Evolutionary conservation across 1,139 yeast species (phyloP), one percentile per base, ranked within the genome.

Genomic region (Blastobotrys persicus): DNA sequence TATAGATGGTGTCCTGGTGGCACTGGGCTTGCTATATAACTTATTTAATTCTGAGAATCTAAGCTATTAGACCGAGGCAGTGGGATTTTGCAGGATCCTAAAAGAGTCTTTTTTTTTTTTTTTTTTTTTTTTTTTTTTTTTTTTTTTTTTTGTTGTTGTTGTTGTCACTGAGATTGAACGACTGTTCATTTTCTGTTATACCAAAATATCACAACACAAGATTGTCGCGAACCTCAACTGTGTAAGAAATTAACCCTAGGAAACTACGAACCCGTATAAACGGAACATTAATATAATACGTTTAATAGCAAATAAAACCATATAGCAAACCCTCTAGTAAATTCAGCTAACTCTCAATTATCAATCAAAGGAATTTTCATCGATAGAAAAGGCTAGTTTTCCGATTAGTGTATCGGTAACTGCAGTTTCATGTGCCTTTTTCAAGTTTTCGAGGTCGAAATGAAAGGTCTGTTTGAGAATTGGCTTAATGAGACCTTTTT

Each of bases 1-100:
- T 62, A 62, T 50, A 45, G 65, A 37, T 62, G 66, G 66, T 49
- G 48, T 20, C 45, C 61, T 4, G 66, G 64, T 6, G 64, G 66
- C 37, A 54, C 57, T 20, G 66, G 66, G 2, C 51, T 62, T 20
- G 66, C 65, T 11, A 43, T 43, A n/a, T 43, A 23, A 43, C 16
- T 6, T 19, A 39, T 39, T 23, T 6, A 17, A 34, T 14, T 34
- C 19, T 34, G n/a, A n/a, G n/a, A n/a, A n/a, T n/a, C n/a, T n/a
- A n/a, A n/a, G n/a, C n/a, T n/a, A n/a, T n/a, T n/a, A n/a, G n/a
- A n/a, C n/a, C n/a, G n/a, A n/a, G n/a, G n/a, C n/a, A n/a, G n/a
- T n/a, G n/a, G n/a, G n/a, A n/a, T n/a, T n/a, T n/a, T n/a, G n/a
- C n/a, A n/a, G n/a, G n/a, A n/a, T n/a, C n/a, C n/a, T n/a, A n/a